Base-by-base conservation (phyloP, 2,329 filamentous ascomycete genomes). In the Aquanectria penicillioides region DNA sequence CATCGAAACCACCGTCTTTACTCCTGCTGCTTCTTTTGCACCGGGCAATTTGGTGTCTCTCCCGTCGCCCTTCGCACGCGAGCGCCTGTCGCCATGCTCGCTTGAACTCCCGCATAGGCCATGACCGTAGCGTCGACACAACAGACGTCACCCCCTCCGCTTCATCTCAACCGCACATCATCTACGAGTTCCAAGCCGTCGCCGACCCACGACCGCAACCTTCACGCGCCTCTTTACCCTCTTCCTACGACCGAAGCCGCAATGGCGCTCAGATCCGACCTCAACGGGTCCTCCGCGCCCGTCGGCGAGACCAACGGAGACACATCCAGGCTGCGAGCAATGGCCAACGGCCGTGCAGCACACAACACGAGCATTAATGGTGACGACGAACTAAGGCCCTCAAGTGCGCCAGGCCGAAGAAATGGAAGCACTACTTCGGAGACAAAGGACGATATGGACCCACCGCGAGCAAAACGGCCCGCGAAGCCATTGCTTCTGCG, bases 401-500 rank as follows among this genome's bases (percentile, higher is more conserved):
- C 78, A 6, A 83, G 76, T 57, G 81, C 79, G 5, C 80, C 81
- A 1, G 78, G 76, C 15, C 76, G 77, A 53, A 78, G 80, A 38
- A 75, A 77, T 63, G 74, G 72, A 57, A 47, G 65, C 12, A 53
- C 66, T 34, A 41, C 60, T 29, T 51, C 65, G 38, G 70, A 70
- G 17, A 60, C 66, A 6, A 67, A 61, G 54, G 74, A 77, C 23
- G 71, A 78, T 54, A 65, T 73, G 17, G 71, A 74, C 23, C 71
- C 73, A 11, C 74, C 77, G 41, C 75, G 72, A 59, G 66, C 74
- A 25, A 71, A 69, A 50, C 77, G 78, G 33, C 75, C 79, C 13
- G 62, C 69, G 5, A 86, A 86, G 66, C 83, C 83, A 22, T 75
- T 77, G n/a, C 75, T 88, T 15, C 68, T 82, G 48, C 80, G 85